phyloP scores from a whole-genome alignment of 176 grass and related monocot species.

The Avena eriantha region DNA sequence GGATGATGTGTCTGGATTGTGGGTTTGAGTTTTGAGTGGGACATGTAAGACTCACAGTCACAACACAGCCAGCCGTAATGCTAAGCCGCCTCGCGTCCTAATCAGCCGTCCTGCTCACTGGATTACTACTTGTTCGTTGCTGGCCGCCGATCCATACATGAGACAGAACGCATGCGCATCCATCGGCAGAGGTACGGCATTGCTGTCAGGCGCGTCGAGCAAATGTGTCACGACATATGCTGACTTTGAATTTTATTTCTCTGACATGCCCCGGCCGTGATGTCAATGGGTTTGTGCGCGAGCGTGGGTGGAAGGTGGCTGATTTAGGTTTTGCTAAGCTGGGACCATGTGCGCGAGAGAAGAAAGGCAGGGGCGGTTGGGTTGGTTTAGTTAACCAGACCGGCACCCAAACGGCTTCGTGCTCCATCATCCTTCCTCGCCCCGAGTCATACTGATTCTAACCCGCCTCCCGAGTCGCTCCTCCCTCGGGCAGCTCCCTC shows the following conservation, averaged over 20 bases:
- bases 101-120: not conserved
- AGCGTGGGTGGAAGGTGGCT: slow-evolving; percentile 28
- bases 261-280: not conserved
- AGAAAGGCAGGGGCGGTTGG: not conserved
- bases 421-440: slow-evolving; percentile 11
- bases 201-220: slow-evolving; percentile 30
- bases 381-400: slow-evolving; percentile 19
- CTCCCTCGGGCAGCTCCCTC: too few species aligned
- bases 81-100: slow-evolving; percentile 23
- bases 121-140: slow-evolving; percentile 39
- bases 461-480: too few species aligned
- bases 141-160: not conserved
- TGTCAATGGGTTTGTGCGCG: not conserved
- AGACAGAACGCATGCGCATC: not conserved
- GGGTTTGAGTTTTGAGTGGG: too few species aligned
- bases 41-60: too few species aligned
- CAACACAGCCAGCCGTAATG: not conserved
- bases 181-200: slow-evolving; percentile 41
- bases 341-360: slow-evolving; percentile 5
- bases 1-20: too few species aligned
- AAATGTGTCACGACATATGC: not conserved
- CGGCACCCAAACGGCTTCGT: slow-evolving; percentile 8
- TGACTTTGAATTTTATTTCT: not conserved
- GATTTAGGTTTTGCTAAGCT: not conserved
- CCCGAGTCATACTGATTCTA: too few species aligned